A percentile compares a stretch with the other conserved stretches of the same genome.
Conservation (phyloP, 2,329 filamentous ascomycete genomes). For the Verticillium isaacii region DNA sequence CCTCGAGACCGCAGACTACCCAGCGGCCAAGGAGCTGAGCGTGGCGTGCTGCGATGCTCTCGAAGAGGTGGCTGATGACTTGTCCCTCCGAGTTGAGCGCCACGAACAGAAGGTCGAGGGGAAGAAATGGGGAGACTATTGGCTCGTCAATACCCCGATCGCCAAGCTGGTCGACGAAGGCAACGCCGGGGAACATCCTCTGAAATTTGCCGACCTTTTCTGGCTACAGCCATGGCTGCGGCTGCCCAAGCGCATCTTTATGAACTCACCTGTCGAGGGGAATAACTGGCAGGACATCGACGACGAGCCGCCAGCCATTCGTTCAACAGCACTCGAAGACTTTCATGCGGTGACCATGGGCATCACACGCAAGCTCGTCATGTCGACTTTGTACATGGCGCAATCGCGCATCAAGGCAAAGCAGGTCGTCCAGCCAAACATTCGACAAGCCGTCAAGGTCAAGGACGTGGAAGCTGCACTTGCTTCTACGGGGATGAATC, state of each 20-base stretch:
- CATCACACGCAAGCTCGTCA: constrained; percentile 65
- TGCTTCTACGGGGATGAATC: constrained; percentile 38
- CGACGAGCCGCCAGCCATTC: constrained; percentile 63
- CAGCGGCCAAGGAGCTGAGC: constrained; percentile 69
- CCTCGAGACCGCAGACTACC: constrained; percentile 51
- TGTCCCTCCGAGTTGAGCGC: constrained; percentile 60
- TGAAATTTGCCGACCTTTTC: constrained; percentile 49
- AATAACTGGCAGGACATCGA: constrained; percentile 64
- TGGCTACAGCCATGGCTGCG: constrained; percentile 54
- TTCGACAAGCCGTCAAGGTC: constrained; percentile 27
- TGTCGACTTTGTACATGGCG: constrained; percentile 65
- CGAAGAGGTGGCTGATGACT: constrained; percentile 62
- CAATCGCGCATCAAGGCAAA: constrained; percentile 60
- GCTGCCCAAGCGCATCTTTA: constrained; percentile 65
- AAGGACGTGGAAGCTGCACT: constrained; percentile 47
- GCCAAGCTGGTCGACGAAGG: constrained; percentile 16
- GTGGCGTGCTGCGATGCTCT: constrained; percentile 59
- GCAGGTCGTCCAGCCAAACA: constrained; percentile 18
- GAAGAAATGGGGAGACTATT: constrained; percentile 56
- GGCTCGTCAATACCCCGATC: constrained; percentile 53
- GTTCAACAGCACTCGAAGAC: constrained; percentile 70
- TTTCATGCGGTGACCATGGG: constrained; percentile 65
- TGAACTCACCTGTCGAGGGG: constrained; percentile 61
- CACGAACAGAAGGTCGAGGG: constrained; percentile 58
- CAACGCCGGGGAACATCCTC: constrained; percentile 9